Conservation (phyloP, 495 filamentous ascomycete genomes). For the Penicillium roqueforti region DNA sequence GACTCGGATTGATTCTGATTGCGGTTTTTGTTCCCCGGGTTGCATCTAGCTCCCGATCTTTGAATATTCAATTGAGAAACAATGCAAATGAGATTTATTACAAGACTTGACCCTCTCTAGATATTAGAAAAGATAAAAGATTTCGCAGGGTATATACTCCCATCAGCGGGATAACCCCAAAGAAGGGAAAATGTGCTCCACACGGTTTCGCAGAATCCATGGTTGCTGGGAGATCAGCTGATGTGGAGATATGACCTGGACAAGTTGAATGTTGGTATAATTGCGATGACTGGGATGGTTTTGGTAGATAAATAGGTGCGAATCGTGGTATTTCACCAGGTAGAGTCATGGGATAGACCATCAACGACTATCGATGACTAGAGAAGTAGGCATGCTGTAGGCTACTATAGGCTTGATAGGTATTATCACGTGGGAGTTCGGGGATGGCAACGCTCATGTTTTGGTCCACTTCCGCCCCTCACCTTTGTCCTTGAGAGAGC, state of each 20-base stretch:
- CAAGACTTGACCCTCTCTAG: not conserved
- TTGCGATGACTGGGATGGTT: not conserved
- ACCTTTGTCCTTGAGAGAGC: slow-evolving; percentile 13
- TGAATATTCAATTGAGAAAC: not conserved
- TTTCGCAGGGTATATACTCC: not conserved
- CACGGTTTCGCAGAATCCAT: slow-evolving; percentile 1
- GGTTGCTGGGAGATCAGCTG: slow-evolving; percentile 7
- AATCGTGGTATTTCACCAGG: not conserved
- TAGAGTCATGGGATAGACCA: not conserved
- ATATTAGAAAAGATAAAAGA: not conserved
- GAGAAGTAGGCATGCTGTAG: not conserved
- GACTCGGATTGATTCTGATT: not conserved
- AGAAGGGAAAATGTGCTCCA: not conserved
- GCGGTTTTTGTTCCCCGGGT: not conserved
- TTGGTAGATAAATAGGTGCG: too few relatives aligned
- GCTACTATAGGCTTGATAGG: slow-evolving; percentile 11
- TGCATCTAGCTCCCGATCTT: not conserved
- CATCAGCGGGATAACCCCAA: not conserved
- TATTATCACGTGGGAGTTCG: slow-evolving; percentile 29
- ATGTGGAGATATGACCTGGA: slow-evolving; percentile 7
- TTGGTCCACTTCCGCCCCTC: slow-evolving; percentile 31
- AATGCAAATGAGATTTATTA: not conserved
- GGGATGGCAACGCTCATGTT: slow-evolving; percentile 15
- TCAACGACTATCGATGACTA: not conserved
- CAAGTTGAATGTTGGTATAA: not conserved